Base-by-base conservation (phyloP, 2,329 filamentous ascomycete genomes). In the Colletotrichum sp. region DNA sequence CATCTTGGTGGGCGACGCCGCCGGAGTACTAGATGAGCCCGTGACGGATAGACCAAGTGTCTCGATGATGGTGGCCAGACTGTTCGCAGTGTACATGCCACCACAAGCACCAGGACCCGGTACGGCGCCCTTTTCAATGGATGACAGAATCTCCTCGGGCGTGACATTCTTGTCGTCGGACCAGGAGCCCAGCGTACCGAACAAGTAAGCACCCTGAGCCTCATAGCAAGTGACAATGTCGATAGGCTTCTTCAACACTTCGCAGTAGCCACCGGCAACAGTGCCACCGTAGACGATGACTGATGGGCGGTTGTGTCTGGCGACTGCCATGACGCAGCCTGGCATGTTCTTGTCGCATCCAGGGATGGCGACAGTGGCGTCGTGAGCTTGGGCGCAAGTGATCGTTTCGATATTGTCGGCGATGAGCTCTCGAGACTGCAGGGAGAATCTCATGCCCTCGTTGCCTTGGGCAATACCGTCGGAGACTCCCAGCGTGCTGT, bases 321-420 rank as follows among this genome's bases (percentile, higher is more conserved):
- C 95, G 81, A 97, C 96, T 1, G 94, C 96, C 93, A 98, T 98
- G 77, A 97, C 89, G 18, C 95, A 94, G 78, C 96, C 96, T 0
- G 96, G 96, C 96, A 98, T 98, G 84, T 98, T 98, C 91, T 98
- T 98, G 87, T 98, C 96, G 84, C 96, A 98, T 13, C 96, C 96
- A 0, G 96, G 96, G 79, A 98, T 96, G 32, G 95, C 93, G 83
- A 98, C 96, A 84, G 96, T 97, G 74, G 96, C 96, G 83, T 98
- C 96, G 84, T 98, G 95, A 79, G 94, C 94, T 83, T 98, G 96
- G 5, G 95, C 96, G 83, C 94, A 96, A 2, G 96, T 98, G 56
- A 98, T 94, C 2, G 95, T 96, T 87, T 98, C 96, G 81, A 98
- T 96, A 79, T 93, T 96, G 86, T 98, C 96, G 76, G 96, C 96